Conservation (phyloP, 805 yeast species). For the Candida pseudofarinosa region DNA sequence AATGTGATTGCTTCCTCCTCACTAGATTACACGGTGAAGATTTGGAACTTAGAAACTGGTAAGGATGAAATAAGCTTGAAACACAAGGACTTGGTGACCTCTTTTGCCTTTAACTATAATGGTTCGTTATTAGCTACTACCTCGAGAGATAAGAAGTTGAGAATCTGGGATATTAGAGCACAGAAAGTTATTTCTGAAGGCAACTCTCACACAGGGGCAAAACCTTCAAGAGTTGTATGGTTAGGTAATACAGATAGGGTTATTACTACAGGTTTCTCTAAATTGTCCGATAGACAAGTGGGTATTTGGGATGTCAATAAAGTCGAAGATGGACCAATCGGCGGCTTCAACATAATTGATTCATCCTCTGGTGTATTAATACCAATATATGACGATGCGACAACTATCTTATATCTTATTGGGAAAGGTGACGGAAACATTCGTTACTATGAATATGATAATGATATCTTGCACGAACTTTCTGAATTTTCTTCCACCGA, state of each 20-base stretch:
- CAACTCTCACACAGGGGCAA: constrained; percentile 89
- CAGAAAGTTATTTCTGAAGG: constrained; percentile 79
- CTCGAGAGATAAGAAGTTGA: constrained; percentile 81
- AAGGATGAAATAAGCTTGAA: constrained; percentile 66
- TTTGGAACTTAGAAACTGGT: constrained; percentile 85
- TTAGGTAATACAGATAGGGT: constrained; percentile 80
- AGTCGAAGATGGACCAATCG: constrained; percentile 77
- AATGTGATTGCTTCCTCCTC: constrained; percentile 88
- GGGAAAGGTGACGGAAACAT: constrained; percentile 99
- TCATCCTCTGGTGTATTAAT: constrained; percentile 89
- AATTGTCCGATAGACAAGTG: constrained; percentile 88
- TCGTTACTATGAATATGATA: constrained; percentile 85
- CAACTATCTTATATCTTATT: constrained; percentile 77
- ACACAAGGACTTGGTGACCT: constrained; percentile 90
- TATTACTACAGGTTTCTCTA: constrained; percentile 91
- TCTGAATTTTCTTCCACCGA: constrained; percentile 88
- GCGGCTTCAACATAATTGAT: constrained; percentile 83
- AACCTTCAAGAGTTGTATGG: constrained; percentile 86
- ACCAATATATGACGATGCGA: constrained; percentile 84
- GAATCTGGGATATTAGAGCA: constrained; percentile 86
- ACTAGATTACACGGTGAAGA: constrained; percentile 82
- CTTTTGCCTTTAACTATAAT: constrained; percentile 84
- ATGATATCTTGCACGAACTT: constrained; percentile 75
- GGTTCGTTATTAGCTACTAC: constrained; percentile 87
- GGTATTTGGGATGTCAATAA: constrained; percentile 88